phyloP scores from a whole-genome alignment of 805 yeast species.

The Wickerhamiella cacticola region DNA sequence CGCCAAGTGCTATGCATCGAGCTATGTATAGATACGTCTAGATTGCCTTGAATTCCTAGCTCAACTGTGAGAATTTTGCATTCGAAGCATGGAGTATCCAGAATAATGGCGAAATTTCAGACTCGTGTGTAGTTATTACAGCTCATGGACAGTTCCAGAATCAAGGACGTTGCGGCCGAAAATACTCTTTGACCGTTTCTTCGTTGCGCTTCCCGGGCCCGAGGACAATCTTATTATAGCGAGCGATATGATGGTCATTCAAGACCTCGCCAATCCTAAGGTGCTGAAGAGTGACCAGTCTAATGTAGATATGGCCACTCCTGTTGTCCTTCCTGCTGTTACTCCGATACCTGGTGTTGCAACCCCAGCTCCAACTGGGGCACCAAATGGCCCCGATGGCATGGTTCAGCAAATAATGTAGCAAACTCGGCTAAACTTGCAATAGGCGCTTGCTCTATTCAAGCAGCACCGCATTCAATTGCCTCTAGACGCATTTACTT shows the following conservation, averaged over 20 bases:
- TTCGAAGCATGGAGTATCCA: conserved; percentile 51
- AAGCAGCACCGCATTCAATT: conserved; percentile 47
- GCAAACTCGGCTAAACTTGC: conserved; percentile 66
- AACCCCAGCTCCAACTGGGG: not conserved
- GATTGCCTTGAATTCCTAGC: too few species aligned
- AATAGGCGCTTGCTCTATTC: conserved; percentile 62
- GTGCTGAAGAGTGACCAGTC: not conserved
- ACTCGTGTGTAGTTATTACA: conserved; percentile 63
- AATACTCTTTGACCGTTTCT: conserved; percentile 72
- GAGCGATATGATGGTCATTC: conserved; percentile 63
- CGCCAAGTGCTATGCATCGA: too few species aligned
- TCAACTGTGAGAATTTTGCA: conserved; percentile 55
- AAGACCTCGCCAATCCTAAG: not conserved
- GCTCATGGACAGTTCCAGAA: conserved; percentile 83
- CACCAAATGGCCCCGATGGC: conserved; percentile 43
- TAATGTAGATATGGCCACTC: not conserved
- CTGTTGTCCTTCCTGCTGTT: not conserved
- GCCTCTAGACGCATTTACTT: conserved; percentile 44
- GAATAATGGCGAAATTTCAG: conserved; percentile 43
- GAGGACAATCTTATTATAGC: conserved; percentile 69
- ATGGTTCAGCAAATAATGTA: conserved; percentile 50
- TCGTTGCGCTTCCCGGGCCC: conserved; percentile 59
- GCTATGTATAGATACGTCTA: too few species aligned
- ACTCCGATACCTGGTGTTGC: not conserved
- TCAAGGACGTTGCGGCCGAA: conserved; percentile 26